Conservation (phyloP, 176 grass and related monocot genomes). For the Zizania latifolia region DNA sequence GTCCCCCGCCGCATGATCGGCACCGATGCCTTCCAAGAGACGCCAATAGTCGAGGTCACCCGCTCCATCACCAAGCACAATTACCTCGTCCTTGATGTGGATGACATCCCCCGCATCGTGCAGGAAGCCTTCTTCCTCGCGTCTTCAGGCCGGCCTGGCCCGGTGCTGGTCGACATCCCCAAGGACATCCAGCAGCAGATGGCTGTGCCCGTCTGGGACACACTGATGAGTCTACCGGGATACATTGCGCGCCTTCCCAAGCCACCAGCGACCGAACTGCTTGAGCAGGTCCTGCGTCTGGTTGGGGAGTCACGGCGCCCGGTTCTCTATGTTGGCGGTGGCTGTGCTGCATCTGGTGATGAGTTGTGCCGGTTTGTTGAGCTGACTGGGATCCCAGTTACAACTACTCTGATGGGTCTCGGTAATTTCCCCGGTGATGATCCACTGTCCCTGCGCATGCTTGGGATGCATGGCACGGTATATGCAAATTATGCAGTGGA, state of each 20-base stretch:
- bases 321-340: constrained; percentile 85
- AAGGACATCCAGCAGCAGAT: constrained; percentile 96
- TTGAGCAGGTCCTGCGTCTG: constrained; percentile 82
- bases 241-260: constrained; percentile 85
- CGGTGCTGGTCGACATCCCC: constrained; percentile 86
- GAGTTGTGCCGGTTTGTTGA: constrained; percentile 72
- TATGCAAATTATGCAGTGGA: constrained; percentile 91
- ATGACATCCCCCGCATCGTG: constrained; percentile 80
- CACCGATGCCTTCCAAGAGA: constrained; percentile 97
- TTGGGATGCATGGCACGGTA: constrained; percentile 95
- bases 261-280: constrained; percentile 40
- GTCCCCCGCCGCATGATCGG: constrained; percentile 97
- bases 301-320: constrained; percentile 68
- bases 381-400: constrained; percentile 73
- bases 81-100: constrained; percentile 73
- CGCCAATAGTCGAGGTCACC: constrained; percentile 97
- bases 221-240: constrained; percentile 51
- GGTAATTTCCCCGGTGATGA: constrained; percentile 75
- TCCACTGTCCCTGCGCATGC: constrained; percentile 70
- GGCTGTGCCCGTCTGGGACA: constrained; percentile 64
- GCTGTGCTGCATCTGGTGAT: constrained; percentile 65
- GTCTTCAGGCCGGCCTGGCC: constrained; percentile 62
- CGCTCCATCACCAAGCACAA: constrained; percentile 99
- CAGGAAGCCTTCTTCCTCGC: constrained; percentile 92
- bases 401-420: constrained; percentile 93